Evolutionary conservation across 768 basidiomycete species (phyloP).

Genomic region (Erythrobasidium yunnanense): DNA sequence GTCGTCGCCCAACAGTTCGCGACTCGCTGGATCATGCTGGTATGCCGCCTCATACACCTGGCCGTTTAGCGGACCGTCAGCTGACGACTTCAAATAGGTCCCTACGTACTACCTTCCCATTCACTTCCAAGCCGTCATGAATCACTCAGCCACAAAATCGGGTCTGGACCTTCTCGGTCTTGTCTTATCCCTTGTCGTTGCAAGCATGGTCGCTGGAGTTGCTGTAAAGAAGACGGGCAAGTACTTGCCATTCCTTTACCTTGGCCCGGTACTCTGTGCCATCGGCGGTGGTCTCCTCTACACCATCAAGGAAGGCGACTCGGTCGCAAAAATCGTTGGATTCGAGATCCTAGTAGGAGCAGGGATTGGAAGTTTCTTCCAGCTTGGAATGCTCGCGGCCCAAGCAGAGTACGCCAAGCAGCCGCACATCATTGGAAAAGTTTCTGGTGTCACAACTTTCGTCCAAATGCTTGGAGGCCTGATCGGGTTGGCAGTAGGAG

Average conservation of each 20-base stretch:
- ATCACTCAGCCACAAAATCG: conserved; percentile 30
- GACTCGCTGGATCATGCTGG: conserved; percentile 23
- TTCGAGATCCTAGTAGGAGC: conserved; percentile 44
- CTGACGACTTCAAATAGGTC: too few relatives aligned
- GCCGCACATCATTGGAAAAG: conserved; percentile 38
- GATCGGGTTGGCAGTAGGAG: conserved; percentile 41
- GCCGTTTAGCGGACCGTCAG: too few relatives aligned
- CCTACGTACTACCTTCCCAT: conserved; percentile 31
- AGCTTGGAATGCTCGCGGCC: conserved; percentile 37
- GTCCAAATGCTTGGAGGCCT: conserved; percentile 39
- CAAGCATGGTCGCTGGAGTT: conserved; percentile 29
- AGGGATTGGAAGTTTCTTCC: conserved; percentile 39
- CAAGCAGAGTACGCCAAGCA: conserved; percentile 42
- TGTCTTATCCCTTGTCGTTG: conserved; percentile 27
- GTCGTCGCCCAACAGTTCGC: conserved; percentile 4
- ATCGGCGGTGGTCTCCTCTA: conserved; percentile 43
- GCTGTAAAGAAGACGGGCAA: conserved; percentile 36
- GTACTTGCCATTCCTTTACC: conserved; percentile 43
- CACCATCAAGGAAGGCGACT: conserved; percentile 25
- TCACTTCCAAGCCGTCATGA: conserved; percentile 29
- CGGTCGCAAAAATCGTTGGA: conserved; percentile 34
- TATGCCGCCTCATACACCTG: conserved; percentile 21
- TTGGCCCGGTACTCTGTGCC: conserved; percentile 40
- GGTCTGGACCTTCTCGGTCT: conserved; percentile 33
- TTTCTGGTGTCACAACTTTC: conserved; percentile 36